Percentiles rank a stretch among this genome's conserved stretches.
Conservation (phyloP, 306 rosid species). For the Phaseolus lunatus region DNA sequence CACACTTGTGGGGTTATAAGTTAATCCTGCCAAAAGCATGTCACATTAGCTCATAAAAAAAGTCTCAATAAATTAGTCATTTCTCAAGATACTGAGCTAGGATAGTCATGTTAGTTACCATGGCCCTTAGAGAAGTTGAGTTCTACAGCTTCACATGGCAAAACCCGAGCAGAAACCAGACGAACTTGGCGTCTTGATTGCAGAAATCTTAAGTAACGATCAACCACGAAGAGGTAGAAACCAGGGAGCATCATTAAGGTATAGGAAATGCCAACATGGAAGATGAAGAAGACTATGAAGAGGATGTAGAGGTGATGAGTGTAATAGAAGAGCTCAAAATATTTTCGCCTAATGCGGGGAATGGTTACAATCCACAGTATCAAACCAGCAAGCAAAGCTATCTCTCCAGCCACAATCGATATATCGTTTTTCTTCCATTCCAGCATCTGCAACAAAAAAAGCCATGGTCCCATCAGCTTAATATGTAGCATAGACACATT, state of each 20-base stretch:
- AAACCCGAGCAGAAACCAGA: constrained; percentile 62
- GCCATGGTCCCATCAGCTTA: not conserved
- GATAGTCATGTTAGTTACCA: constrained; percentile 48
- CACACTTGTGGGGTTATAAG: constrained; percentile 71
- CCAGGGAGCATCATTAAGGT: constrained; percentile 70
- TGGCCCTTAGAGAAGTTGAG: constrained; percentile 75
- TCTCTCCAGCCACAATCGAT: constrained; percentile 77
- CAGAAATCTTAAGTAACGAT: constrained; percentile 73
- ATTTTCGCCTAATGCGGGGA: constrained; percentile 64
- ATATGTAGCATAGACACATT: too few species aligned
- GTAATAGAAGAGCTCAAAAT: constrained; percentile 79
- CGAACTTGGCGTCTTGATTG: constrained; percentile 61
- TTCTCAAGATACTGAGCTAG: not conserved
- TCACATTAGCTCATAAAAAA: not conserved
- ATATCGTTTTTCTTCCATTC: constrained; percentile 59
- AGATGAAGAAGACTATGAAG: constrained; percentile 72
- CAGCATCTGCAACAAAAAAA: constrained; percentile 58
- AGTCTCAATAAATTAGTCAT: not conserved
- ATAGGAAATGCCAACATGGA: constrained; percentile 69
- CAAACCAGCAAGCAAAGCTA: constrained; percentile 65
- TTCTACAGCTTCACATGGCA: constrained; percentile 69
- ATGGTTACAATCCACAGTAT: constrained; percentile 68
- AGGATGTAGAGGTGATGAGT: constrained; percentile 73
- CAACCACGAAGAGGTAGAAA: constrained; percentile 79
- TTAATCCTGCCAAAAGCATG: constrained; percentile 55